Base-by-base conservation (phyloP, 2,329 filamentous ascomycete genomes). In the Neopestalotiopsis sp. region DNA sequence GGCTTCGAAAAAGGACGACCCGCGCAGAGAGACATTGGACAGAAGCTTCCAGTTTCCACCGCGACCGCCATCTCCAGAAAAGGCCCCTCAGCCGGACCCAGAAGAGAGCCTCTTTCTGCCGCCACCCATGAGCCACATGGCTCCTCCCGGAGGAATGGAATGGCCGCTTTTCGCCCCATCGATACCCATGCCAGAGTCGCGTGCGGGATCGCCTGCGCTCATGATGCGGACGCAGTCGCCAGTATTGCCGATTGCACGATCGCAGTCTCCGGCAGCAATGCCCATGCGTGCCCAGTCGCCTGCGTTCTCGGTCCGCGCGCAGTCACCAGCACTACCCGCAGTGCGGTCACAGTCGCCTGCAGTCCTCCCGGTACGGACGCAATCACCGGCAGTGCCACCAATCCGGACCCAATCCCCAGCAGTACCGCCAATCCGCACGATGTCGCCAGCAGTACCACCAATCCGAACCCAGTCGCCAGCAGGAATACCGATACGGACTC, bases 41-140 rank as follows among this genome's bases (percentile, higher is more conserved):
- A 49, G 38, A 12, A 24, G 14, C 13, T 67, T 67, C 40, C 57
- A 58, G 7, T 67, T 67, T 14, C 66, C 66, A 12, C 58, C 49
- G 9, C 14, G 58, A 24, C 61, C 66, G 28, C 7, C 3, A 13
- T 62, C 20, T 4, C 13, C 34, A 9, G 65, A 24, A 42, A 52
- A 60, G 20, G 12, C 42, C 9, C 38, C n/a, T 0, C 45, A 17
- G 3, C 32, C 65, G 32, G 24, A 42, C 9, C 20, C 24, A 2
- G 62, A 49, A 40, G 62, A 45, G 13, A 65, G 59, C 34, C n/a
- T 40, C 10, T 13, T 34, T 7, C 20, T 24, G 7, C 38, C 38
- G 32, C 38, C 40, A 7, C 40, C 34, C 3, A 34, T 49, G n/a
- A 52, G 24, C 40, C 24, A 65, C 12, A 24, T 34, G 20, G 32